These are phyloP conservation scores for Aspergillus ibericus DNA, from an alignment of 2,329 filamentous ascomycete genomes.

Conservation along the genomic window DNA sequence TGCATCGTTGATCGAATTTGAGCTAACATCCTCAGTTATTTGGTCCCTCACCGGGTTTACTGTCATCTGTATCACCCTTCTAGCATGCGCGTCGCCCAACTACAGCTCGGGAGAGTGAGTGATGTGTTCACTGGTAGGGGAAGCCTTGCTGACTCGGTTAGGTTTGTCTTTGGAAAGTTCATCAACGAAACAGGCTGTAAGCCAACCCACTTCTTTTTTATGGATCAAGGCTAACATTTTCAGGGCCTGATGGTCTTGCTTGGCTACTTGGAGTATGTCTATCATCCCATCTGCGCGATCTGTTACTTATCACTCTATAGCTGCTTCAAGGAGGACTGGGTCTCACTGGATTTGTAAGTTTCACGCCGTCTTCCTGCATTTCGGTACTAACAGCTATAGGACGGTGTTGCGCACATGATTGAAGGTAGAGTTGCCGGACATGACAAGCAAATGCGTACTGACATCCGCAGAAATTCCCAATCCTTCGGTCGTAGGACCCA, in stretches of 20 bases:
- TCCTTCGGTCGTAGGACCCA: conserved; percentile 57
- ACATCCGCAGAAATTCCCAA: conserved; percentile 41
- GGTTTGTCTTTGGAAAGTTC: conserved; percentile 62
- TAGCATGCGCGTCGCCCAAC: conserved; percentile 65
- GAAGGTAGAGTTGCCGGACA: conserved; percentile 34
- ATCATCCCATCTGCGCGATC: not conserved
- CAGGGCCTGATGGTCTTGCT: conserved; percentile 62
- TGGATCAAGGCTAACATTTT: conserved; percentile 15
- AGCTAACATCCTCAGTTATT: conserved; percentile 46
- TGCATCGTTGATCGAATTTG: not conserved
- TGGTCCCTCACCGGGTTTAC: conserved; percentile 70
- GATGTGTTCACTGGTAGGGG: not conserved
- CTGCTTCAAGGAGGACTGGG: conserved; percentile 54
- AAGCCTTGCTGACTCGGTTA: conserved; percentile 16
- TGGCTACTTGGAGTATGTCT: conserved; percentile 45
- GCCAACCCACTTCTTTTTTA: not conserved
- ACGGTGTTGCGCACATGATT: conserved; percentile 54
- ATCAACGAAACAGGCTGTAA: conserved; percentile 66
- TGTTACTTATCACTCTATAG: conserved; percentile 25
- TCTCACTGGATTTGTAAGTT: conserved; percentile 54
- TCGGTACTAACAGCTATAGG: conserved; percentile 14
- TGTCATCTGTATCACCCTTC: conserved; percentile 67
- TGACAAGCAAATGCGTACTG: not conserved
- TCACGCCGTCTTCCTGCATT: not conserved
- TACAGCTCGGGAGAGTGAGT: conserved; percentile 64